Evolutionary conservation across 306 rosid genomes (phyloP), one percentile per base, ranked within the genome.

Genomic region (Carpinus viminea): DNA sequence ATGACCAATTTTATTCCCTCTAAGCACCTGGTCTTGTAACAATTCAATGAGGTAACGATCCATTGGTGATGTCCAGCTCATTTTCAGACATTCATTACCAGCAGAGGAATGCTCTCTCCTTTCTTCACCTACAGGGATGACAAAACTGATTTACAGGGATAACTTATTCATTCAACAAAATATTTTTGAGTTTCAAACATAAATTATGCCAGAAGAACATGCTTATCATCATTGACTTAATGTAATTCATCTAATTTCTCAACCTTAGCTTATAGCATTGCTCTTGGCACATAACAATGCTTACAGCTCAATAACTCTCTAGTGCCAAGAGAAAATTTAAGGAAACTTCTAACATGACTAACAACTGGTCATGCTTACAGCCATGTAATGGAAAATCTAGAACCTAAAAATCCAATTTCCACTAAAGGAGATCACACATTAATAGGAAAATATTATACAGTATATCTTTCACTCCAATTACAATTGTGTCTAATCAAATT

Each of bases 51-150:
- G 50, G 70, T 68, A 76, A 68, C 68, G 59, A 38, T 76, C 74
- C 80, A 76, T 76, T 20, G 70, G 54, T 2, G 74, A 66, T 20
- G 66, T 76, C 80, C 80, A 76, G 38, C 20, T 28, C 57, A 13
- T 38, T 76, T 65, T 70, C 28, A 8, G 48, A 41, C 47, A 76
- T 36, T 38, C 85, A 52, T 74, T 50, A 26, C 48, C 80, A 50
- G 53, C 76, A 66, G 47, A 59, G 20, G 75, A 52, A 75, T 68
- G 75, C 56, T 70, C 65, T 47, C 57, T 74, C 78, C 78, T 80
- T 31, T 83, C 85, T 83, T 77, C 81, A 76, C 76, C 85, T 80
- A 71, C 80, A 70, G 18, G 31, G 68, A 21, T 55, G 62, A 57
- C 38, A 48, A 80, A 72, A 78, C 18, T 34, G 13, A 56, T 75